A percentile compares a stretch with the other conserved stretches of the same genome.
Evolutionary conservation across 768 basidiomycete genomes (phyloP).

Genomic region (Russula sp.): DNA sequence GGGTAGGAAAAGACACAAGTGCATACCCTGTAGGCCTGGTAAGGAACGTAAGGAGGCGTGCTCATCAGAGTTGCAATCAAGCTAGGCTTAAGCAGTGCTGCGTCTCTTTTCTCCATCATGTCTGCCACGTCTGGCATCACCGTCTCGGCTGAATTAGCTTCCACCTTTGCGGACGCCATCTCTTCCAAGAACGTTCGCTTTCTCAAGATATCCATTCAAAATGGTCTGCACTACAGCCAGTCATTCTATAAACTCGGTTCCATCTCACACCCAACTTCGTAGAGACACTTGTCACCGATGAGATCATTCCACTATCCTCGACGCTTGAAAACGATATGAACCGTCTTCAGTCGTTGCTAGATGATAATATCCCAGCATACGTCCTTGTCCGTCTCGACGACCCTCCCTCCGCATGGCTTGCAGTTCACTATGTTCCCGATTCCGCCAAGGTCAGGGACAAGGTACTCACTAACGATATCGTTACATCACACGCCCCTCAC

Average conservation of each 20-base stretch:
- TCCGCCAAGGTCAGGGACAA: slow-evolving; percentile 77
- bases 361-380: slow-evolving; percentile 69
- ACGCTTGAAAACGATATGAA: slow-evolving; percentile 62
- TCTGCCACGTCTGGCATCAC: slow-evolving; percentile 71
- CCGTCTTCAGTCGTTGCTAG: slow-evolving; percentile 54
- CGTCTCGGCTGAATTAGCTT: slow-evolving; percentile 55
- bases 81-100: neutral
- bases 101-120: slow-evolving; percentile 45
- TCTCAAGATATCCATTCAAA: slow-evolving; percentile 70
- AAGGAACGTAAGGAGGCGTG: slow-evolving; percentile 42
- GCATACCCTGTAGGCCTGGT: slow-evolving; percentile 50
- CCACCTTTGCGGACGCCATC: slow-evolving; percentile 57
- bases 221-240: slow-evolving; percentile 51
- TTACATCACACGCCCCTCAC: neutral
- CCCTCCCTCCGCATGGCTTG: slow-evolving; percentile 64
- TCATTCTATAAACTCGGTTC: slow-evolving; percentile 20
- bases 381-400: slow-evolving; percentile 64
- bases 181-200: slow-evolving; percentile 56
- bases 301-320: slow-evolving; percentile 46
- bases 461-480: slow-evolving; percentile 40
- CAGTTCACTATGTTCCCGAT: slow-evolving; percentile 81
- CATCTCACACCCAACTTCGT: slow-evolving; percentile 34
- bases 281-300: slow-evolving; percentile 70
- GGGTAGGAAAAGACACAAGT: neutral
- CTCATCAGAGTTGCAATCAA: slow-evolving; percentile 31